Conservation (phyloP, 2,329 filamentous ascomycete species). For the Sclerotinia glacialis region DNA sequence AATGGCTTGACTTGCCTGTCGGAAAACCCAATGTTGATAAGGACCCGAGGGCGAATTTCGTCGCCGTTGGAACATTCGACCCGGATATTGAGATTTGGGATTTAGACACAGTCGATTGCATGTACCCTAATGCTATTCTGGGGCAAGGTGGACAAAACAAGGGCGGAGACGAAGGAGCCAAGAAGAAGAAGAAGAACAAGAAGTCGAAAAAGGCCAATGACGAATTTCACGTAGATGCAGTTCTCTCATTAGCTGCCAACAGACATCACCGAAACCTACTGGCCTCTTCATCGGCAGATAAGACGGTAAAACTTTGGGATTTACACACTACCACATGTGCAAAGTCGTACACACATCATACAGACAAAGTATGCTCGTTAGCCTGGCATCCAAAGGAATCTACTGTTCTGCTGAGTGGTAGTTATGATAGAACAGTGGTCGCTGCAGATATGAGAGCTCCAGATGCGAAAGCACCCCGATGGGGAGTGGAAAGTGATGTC, state of each 20-base stretch:
- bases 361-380: constrained; percentile 94
- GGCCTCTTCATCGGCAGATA: constrained; percentile 91
- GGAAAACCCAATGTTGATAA: constrained; percentile 62
- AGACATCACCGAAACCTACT: constrained; percentile 90
- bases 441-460: constrained; percentile 96
- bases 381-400: constrained; percentile 89
- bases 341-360: constrained; percentile 93
- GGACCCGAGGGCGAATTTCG: constrained; percentile 78
- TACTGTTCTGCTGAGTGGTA: constrained; percentile 85
- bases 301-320: constrained; percentile 98
- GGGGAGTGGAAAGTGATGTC: constrained; percentile 94
- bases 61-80: constrained; percentile 94
- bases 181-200: constrained; percentile 82
- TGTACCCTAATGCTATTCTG: constrained; percentile 96
- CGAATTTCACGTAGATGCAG: constrained; percentile 88
- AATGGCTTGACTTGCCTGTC: constrained; percentile 94
- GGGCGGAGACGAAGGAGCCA: constrained; percentile 49
- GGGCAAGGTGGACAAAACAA: constrained; percentile 62
- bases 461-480: constrained; percentile 74
- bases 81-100: constrained; percentile 99
- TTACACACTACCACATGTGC: constrained; percentile 87
- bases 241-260: constrained; percentile 88
- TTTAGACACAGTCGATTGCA: constrained; percentile 90
- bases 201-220: constrained; percentile 87
- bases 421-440: constrained; percentile 90